A percentile compares a stretch with the other conserved stretches of the same genome.
phyloP scores from a whole-genome alignment of 306 rosid species.

The Datisca glomerata region DNA sequence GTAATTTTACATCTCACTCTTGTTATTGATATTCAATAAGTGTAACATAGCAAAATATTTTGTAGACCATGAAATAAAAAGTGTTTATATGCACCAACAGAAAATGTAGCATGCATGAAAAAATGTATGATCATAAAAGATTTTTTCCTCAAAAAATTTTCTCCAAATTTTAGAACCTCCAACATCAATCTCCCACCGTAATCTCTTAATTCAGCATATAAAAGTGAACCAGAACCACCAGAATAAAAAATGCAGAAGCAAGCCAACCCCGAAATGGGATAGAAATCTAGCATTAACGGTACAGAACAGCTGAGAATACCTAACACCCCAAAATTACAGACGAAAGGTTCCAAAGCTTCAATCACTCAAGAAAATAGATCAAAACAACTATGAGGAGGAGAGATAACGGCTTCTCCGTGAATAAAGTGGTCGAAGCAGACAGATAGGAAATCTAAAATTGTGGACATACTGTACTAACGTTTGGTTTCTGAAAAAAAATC shows the following conservation, averaged over 20 bases:
- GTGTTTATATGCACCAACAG: too few species aligned
- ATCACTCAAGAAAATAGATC: background rate
- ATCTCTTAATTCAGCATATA: background rate
- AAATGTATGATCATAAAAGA: too few species aligned
- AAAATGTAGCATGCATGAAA: too few species aligned
- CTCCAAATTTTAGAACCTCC: too few species aligned
- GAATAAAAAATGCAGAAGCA: background rate
- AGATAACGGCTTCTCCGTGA: too few species aligned
- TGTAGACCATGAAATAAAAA: too few species aligned
- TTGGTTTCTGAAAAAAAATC: too few species aligned
- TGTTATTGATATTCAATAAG: too few species aligned
- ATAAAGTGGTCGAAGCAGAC: background rate
- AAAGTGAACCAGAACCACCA: background rate
- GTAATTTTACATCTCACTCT: too few species aligned
- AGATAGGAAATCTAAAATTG: background rate
- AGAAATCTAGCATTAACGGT: constrained; percentile 1
- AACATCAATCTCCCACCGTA: constrained; percentile 1
- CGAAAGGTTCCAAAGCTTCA: background rate
- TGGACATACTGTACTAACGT: too few species aligned
- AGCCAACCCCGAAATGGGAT: background rate
- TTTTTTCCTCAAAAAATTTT: too few species aligned
- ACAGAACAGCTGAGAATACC: constrained; percentile 1
- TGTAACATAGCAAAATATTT: too few species aligned
- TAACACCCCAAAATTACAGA: constrained; percentile 3
- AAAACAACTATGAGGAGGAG: background rate